Percentiles rank a stretch among this genome's conserved stretches.
Evolutionary conservation across 2,329 filamentous ascomycete species (phyloP).

Genomic region (Diaporthe humulicola): DNA sequence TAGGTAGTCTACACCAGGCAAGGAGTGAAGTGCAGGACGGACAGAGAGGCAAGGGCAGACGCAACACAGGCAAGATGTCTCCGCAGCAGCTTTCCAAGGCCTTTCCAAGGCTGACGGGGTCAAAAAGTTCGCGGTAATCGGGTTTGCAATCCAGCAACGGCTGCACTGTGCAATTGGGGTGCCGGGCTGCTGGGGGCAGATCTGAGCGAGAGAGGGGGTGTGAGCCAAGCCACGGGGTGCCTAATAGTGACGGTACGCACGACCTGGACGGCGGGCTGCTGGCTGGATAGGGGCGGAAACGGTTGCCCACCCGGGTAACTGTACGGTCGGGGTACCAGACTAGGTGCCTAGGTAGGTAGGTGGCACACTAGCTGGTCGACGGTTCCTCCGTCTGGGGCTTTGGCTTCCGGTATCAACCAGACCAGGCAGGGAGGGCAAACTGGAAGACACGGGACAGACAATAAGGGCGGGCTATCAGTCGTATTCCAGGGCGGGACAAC

Average conservation of each 20-base stretch:
- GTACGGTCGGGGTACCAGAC: background rate
- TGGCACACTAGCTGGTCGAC: background rate
- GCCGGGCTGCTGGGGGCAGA: background rate
- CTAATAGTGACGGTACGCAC: constrained; percentile 7
- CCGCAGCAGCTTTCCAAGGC: constrained; percentile 7
- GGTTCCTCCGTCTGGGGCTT: background rate
- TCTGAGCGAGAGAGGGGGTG: constrained; percentile 13
- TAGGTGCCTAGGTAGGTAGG: too few relatives aligned
- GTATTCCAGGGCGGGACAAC: background rate
- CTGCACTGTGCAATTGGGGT: background rate
- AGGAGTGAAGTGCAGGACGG: background rate
- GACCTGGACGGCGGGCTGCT: background rate
- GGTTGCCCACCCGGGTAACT: constrained; percentile 5
- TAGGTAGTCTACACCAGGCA: background rate
- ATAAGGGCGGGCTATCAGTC: background rate
- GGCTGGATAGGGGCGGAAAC: background rate
- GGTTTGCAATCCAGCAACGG: constrained; percentile 11
- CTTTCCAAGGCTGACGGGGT: background rate
- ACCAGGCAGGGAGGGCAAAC: background rate
- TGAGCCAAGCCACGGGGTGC: background rate
- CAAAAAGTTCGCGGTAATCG: background rate
- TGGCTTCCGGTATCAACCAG: background rate
- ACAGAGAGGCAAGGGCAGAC: background rate
- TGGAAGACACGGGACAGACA: background rate
- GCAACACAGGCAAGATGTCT: background rate